Evolutionary conservation across 225 moss, liverwort and hornwort species (phyloP), one percentile per base, ranked within the genome.

Genomic region (Pleurozium schreberi): DNA sequence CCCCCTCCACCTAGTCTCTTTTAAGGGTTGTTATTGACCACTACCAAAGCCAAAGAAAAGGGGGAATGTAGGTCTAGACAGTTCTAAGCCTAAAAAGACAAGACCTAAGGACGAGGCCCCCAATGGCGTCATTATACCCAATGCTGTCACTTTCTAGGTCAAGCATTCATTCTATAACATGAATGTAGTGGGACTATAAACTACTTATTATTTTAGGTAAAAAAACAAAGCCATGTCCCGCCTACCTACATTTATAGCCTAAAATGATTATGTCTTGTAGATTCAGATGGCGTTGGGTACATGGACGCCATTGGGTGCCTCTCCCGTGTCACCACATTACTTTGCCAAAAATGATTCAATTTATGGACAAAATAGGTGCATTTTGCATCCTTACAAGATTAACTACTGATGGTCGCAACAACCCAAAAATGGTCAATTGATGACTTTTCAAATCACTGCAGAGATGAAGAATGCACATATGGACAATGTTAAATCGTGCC

Each of bases 11-110:
- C 16, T 45, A 47, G 47, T 47, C 6, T 6, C 4, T 74, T 4
- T 31, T 49, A 49, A 18, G 18, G 2, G 2, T 75, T 75, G 6
- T 15, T 31, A 31, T 31, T 19, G 49, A 1, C 1, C 1, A 6
- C 31, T 49, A 49, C 1, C 0, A 0, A 7, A 49, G 7, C 2
- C 2, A 0, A 45, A 28, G 18, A 3, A 47, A 10, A 27, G 0
- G 18, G 10, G 0, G 10, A 17, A 12, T 75, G 8, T 50, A 50
- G 13, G 8, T 50, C 3, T 34, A 50, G 1, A n/a, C n/a, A 75
- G 3, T 21, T 33, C 21, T 50, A 50, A 75, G 0, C 2, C 5
- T 75, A 3, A 50, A 50, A 33, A 0, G 8, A 20, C 0, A 0
- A 50, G 5, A 52, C 22, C 8, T 75, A n/a, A n/a, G n/a, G n/a